Percentiles rank a stretch among this genome's conserved stretches.
Evolutionary conservation across 345 rosid genomes (phyloP).

Genomic region (Hypericum perforatum): DNA sequence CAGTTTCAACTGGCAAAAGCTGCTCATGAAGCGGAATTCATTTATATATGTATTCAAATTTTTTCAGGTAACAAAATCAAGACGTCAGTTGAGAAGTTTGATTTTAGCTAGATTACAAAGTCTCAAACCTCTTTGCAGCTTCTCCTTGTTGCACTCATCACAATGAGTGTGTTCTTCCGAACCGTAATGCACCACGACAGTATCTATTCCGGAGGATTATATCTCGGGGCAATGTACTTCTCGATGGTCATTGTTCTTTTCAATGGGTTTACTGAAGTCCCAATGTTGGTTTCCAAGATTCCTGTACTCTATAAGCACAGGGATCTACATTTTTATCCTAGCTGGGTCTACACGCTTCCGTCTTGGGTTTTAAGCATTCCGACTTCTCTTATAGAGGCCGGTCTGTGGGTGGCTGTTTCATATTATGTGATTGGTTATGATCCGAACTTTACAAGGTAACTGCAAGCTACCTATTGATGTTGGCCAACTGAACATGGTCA

Average conservation of each 20-base stretch:
- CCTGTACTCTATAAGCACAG: constrained; percentile 94
- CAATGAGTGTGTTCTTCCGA: constrained; percentile 94
- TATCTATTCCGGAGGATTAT: constrained; percentile 79
- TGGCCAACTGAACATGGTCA: constrained; percentile 9
- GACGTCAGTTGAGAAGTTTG: neutral
- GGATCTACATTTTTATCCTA: constrained; percentile 89
- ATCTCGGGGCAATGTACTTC: constrained; percentile 80
- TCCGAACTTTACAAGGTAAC: constrained; percentile 66
- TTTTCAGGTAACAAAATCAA: constrained; percentile 53
- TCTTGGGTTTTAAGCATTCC: constrained; percentile 87
- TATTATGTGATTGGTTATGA: constrained; percentile 89
- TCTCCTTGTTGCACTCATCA: constrained; percentile 75
- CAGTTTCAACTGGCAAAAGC: constrained; percentile 73
- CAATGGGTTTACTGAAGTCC: constrained; percentile 95
- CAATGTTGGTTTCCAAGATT: constrained; percentile 94
- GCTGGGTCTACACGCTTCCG: constrained; percentile 91
- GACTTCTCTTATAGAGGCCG: constrained; percentile 80
- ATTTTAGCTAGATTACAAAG: constrained; percentile 8
- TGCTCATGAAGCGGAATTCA: constrained; percentile 84
- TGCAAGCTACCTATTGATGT: constrained; percentile 8
- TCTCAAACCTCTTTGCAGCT: constrained; percentile 49
- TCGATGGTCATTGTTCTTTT: constrained; percentile 97
- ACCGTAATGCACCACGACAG: constrained; percentile 71
- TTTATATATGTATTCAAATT: constrained; percentile 91
- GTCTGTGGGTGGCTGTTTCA: constrained; percentile 84